A percentile compares a stretch with the other conserved stretches of the same genome.
Conservation (phyloP, 2,329 filamentous ascomycete genomes). For the Colletotrichum abscissum region DNA sequence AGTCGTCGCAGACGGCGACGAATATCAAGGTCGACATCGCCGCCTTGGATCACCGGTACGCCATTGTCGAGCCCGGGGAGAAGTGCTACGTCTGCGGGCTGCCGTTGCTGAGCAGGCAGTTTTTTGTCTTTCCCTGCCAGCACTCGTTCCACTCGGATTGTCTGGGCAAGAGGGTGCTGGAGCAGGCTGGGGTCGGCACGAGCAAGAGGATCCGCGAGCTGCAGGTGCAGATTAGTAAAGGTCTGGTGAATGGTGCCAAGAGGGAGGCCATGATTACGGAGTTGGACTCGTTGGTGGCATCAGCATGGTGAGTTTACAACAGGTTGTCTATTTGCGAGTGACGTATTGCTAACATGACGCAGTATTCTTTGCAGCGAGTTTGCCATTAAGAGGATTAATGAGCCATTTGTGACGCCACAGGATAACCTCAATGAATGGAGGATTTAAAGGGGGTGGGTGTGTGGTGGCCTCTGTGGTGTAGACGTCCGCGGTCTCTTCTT, state of each 20-base stretch:
- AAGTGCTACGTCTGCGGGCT: constrained; percentile 90
- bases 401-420: constrained; percentile 82
- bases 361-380: constrained; percentile 95
- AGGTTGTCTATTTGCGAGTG: too few relatives aligned
- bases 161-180: constrained; percentile 85
- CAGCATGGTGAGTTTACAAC: constrained; percentile 75
- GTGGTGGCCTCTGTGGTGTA: background rate
- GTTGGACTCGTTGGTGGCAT: constrained; percentile 90
- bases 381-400: constrained; percentile 93
- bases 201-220: constrained; percentile 85
- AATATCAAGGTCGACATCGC: constrained; percentile 94
- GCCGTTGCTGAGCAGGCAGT: constrained; percentile 88
- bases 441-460: constrained; percentile 53
- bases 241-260: constrained; percentile 74
- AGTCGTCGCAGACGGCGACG: constrained; percentile 85
- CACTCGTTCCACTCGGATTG: constrained; percentile 98
- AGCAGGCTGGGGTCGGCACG: constrained; percentile 81
- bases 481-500: constrained; percentile 2
- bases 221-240: constrained; percentile 85
- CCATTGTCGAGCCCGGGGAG: constrained; percentile 96
- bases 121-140: constrained; percentile 98
- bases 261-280: constrained; percentile 88
- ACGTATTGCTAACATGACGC: constrained; percentile 37
- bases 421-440: constrained; percentile 88
- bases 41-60: constrained; percentile 87